phyloP scores from a whole-genome alignment of 305 asterid species.

The Euphrasia arctica region DNA sequence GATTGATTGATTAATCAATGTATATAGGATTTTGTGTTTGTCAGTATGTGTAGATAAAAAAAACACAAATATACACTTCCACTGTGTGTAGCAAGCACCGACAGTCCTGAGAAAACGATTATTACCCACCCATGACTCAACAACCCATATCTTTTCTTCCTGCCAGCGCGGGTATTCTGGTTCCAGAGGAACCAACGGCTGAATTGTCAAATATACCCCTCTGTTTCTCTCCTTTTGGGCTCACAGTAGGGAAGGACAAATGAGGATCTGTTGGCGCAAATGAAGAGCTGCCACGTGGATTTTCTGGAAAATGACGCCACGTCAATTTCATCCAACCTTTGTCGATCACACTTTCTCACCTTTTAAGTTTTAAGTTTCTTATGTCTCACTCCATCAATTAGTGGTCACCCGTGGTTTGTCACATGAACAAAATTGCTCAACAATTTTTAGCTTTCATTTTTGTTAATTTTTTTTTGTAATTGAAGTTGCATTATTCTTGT shows the following conservation, averaged over 20 bases:
- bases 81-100: slow-evolving; percentile 37
- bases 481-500: too few relatives aligned
- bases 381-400: not conserved
- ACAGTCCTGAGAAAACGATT: slow-evolving; percentile 42
- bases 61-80: slow-evolving; percentile 27
- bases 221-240: not conserved
- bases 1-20: slow-evolving; percentile 23
- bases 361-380: not conserved
- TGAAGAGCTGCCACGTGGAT: slow-evolving; percentile 10
- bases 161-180: not conserved
- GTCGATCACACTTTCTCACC: not conserved
- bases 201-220: slow-evolving; percentile 11
- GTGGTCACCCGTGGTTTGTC: not conserved
- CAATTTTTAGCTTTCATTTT: too few relatives aligned
- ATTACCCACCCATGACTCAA: not conserved
- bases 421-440: not conserved
- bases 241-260: too few relatives aligned
- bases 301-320: not conserved
- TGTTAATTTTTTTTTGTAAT: too few relatives aligned
- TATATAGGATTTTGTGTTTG: not conserved
- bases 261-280: slow-evolving; percentile 23
- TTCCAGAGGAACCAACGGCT: not conserved
- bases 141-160: not conserved
- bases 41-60: slow-evolving; percentile 11
- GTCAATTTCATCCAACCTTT: not conserved